phyloP scores from a whole-genome alignment of 192 early-diverging fungal species.

The Podila epicladia region DNA sequence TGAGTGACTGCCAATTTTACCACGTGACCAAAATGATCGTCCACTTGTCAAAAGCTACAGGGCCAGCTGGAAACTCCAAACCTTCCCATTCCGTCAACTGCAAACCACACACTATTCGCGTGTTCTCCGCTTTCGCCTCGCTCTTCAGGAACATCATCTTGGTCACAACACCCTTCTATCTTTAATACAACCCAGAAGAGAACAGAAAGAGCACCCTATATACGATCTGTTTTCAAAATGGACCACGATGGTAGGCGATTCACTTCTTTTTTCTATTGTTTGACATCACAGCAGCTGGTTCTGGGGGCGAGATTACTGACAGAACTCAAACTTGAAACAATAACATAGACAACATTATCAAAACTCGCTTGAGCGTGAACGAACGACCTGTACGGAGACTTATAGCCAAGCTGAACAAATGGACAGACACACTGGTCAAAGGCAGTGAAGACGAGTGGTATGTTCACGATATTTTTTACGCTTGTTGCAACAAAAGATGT shows the following conservation, averaged over 20 bases:
- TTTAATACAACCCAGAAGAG: too few relatives aligned
- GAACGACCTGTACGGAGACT: conserved; percentile 34
- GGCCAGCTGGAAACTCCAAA: too few relatives aligned
- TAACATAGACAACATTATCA: conserved; percentile 28
- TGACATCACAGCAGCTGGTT: not conserved
- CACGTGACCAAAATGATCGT: not conserved
- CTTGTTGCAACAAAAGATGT: not conserved
- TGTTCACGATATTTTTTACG: not conserved
- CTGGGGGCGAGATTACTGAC: not conserved
- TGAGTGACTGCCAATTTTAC: not conserved
- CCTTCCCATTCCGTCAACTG: not conserved
- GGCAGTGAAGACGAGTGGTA: conserved; percentile 24
- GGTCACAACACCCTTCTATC: too few relatives aligned
- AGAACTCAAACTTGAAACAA: not conserved
- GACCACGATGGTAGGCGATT: conserved; percentile 19
- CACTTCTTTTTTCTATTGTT: not conserved
- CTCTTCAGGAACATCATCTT: not conserved
- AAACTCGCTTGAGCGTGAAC: conserved; percentile 38
- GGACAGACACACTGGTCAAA: conserved; percentile 9
- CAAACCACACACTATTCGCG: too few relatives aligned
- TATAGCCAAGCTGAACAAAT: conserved; percentile 24
- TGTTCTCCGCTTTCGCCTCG: too few relatives aligned
- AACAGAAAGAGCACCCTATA: too few relatives aligned
- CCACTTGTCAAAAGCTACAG: too few relatives aligned
- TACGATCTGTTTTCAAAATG: conserved; percentile 5